Base-by-base conservation (phyloP, 1,139 yeast species). In the Chernovozyma sophiae-reginae region DNA sequence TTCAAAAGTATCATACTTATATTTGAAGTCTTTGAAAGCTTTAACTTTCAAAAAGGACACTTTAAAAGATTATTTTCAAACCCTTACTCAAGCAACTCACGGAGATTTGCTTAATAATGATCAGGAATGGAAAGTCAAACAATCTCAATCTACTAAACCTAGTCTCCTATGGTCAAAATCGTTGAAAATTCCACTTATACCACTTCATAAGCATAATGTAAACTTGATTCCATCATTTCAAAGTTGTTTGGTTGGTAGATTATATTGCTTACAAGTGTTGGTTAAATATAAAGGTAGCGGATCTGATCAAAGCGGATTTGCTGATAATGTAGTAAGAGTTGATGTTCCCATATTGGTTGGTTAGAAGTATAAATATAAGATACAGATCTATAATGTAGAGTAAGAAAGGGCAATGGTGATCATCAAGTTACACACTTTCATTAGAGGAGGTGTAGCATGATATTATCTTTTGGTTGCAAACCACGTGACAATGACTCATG, bases 291-390 rank as follows among this genome's bases (percentile, higher is more conserved):
- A 67, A 49, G 74, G 74, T 3, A 27, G 37, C 16, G 58, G 60
- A 14, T 58, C 62, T 15, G 68, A 64, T 15, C 58, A 53, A 32
- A 55, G 60, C 37, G 68, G 65, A 33, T 57, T 54, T 47, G 62
- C 62, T 6, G 67, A 59, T 36, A 67, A 66, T 43, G 45, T 55
- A 3, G 58, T 67, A 26, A 61, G 51, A 33, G 54, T 65, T 12
- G 74, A 69, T 45, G 64, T 69, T 7, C 76, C 76, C 2, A 55
- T 68, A 12, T 44, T 66, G 12, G 70, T 69, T 22, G 76, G 75
- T 3, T 68, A 47, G 44, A n/a, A n/a, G n/a, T n/a, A n/a, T n/a
- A n/a, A n/a, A n/a, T n/a, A n/a, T n/a, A n/a, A n/a, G n/a, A n/a
- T n/a, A n/a, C n/a, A n/a, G n/a, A n/a, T n/a, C n/a, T n/a, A n/a